These are phyloP conservation scores for Trichoderma pleuroti DNA, from an alignment of 2,329 filamentous ascomycete genomes.

Conservation along the genomic window DNA sequence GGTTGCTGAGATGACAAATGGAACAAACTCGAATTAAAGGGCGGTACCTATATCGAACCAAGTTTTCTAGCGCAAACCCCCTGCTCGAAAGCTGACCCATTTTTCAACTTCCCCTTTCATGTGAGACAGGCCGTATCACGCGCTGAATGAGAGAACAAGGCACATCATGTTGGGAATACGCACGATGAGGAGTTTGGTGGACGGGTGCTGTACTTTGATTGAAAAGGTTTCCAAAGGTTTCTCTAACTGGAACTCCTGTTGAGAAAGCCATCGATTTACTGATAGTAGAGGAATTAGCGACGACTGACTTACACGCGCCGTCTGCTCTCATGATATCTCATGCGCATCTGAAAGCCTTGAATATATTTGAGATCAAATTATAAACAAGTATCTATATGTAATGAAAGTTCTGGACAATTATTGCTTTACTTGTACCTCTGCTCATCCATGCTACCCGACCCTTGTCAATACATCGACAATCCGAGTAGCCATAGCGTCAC, in stretches of 20 bases:
- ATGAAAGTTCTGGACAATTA: background rate
- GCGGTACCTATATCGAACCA: background rate
- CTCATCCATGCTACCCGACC: background rate
- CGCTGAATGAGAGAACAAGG: background rate
- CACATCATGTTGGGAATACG: background rate
- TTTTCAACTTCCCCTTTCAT: background rate
- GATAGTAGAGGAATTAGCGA: background rate
- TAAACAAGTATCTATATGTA: rapidly evolving
- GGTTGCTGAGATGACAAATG: background rate
- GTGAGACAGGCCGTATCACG: background rate
- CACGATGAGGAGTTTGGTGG: background rate
- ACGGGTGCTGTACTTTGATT: background rate
- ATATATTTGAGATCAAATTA: background rate
- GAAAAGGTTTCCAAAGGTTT: background rate
- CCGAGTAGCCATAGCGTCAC: conserved; percentile 1
- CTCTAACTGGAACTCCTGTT: rapidly evolving
- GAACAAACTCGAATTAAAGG: background rate
- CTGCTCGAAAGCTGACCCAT: background rate
- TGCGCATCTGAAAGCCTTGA: background rate
- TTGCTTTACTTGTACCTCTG: background rate
- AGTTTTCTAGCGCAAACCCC: background rate
- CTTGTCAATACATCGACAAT: background rate
- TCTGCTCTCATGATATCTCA: too few species aligned
- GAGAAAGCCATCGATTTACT: background rate
- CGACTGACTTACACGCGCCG: background rate